phyloP scores from a whole-genome alignment of 2,329 filamentous ascomycete genomes.

The Colletotrichum higginsianum region DNA sequence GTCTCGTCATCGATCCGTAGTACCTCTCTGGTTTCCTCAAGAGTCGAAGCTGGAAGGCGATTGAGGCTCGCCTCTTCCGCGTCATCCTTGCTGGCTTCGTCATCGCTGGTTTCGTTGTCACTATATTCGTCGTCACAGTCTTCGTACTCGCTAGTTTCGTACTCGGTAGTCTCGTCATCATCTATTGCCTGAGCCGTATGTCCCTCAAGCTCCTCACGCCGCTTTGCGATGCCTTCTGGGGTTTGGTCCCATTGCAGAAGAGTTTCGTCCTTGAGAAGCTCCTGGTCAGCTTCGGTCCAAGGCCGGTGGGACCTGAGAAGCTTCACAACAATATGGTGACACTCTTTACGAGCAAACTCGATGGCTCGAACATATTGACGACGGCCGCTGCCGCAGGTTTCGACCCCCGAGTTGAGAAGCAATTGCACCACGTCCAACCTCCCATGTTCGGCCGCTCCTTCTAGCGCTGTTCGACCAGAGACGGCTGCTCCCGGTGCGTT shows the following conservation, averaged over 20 bases:
- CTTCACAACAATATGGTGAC: neutral
- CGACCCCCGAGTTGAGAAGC: neutral
- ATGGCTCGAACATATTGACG: conserved; percentile 13
- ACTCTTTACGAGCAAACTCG: neutral
- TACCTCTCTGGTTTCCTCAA: neutral
- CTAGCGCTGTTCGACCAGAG: neutral
- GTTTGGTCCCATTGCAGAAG: neutral
- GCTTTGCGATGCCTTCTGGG: neutral
- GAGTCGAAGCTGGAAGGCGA: neutral
- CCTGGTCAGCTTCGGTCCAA: neutral
- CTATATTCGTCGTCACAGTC: neutral
- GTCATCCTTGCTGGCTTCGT: neutral
- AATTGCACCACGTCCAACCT: neutral
- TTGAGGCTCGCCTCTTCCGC: neutral
- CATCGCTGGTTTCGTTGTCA: neutral
- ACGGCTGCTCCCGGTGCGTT: accelerated
- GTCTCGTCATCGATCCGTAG: neutral
- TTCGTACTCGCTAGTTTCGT: no score
- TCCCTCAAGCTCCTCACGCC: neutral
- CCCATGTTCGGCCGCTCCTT: neutral
- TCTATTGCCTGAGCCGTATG: neutral
- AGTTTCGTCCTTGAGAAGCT: neutral
- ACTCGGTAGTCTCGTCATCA: neutral
- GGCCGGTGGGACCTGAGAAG: neutral
- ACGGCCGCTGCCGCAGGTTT: neutral